Conservation (phyloP, 2,329 filamentous ascomycete genomes). For the Cercospora sesami region DNA sequence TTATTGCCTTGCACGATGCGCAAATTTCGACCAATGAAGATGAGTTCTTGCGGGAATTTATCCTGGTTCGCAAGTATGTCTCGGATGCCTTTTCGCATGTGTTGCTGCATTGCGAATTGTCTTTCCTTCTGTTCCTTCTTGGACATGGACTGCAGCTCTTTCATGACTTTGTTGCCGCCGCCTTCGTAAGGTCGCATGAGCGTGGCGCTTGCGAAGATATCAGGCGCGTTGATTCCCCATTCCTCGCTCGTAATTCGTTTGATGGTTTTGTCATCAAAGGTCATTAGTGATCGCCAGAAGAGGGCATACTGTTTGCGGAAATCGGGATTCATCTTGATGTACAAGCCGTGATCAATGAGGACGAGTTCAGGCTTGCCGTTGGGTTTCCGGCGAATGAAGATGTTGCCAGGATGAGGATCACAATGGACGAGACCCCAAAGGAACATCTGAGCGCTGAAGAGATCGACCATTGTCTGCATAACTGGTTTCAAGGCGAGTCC, state of each 20-base stretch:
- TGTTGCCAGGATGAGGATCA: slow-evolving; percentile 95
- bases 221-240: slow-evolving; percentile 87
- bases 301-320: slow-evolving; percentile 83
- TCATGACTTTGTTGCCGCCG: slow-evolving; percentile 67
- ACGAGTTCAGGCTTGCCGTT: slow-evolving; percentile 85
- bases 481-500: slow-evolving; percentile 80
- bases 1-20: slow-evolving; percentile 93
- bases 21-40: slow-evolving; percentile 90
- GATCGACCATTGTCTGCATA: slow-evolving; percentile 94
- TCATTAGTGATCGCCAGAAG: slow-evolving; percentile 93
- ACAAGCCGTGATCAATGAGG: slow-evolving; percentile 94
- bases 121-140: slow-evolving; percentile 58
- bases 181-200: slow-evolving; percentile 89
- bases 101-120: slow-evolving; percentile 78
- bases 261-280: slow-evolving; percentile 85
- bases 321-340: slow-evolving; percentile 81
- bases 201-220: slow-evolving; percentile 88
- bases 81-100: slow-evolving; percentile 70
- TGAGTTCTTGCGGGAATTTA: slow-evolving; percentile 85
- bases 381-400: slow-evolving; percentile 85
- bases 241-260: slow-evolving; percentile 65
- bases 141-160: slow-evolving; percentile 52
- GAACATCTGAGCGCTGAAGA: slow-evolving; percentile 98
- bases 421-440: slow-evolving; percentile 95
- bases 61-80: slow-evolving; percentile 80